These are phyloP conservation scores for Kodamaea ohmeri DNA, from an alignment of 1,139 yeast genomes.

Conservation along the genomic window DNA sequence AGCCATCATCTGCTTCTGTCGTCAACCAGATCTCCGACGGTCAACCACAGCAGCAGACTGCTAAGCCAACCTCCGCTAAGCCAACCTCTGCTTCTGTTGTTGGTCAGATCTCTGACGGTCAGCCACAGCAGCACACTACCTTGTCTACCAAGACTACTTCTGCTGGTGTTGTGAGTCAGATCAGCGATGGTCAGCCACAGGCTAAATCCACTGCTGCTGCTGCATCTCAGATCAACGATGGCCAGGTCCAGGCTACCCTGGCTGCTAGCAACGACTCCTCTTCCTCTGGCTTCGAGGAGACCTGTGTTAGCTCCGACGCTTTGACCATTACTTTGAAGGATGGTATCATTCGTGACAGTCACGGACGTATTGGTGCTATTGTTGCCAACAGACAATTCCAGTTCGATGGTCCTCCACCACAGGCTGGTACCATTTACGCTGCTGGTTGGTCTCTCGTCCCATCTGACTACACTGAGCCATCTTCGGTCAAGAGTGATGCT, in stretches of 20 bases:
- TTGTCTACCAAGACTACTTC: slow-evolving; percentile 34
- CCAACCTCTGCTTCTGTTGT: slow-evolving; percentile 24
- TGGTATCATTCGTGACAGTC: slow-evolving; percentile 30
- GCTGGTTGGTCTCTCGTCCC: slow-evolving; percentile 39
- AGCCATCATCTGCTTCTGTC: slow-evolving; percentile 34
- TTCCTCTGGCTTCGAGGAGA: slow-evolving; percentile 12
- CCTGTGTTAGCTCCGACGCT: slow-evolving; percentile 30
- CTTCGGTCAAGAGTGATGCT: slow-evolving; percentile 12
- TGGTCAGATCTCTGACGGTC: slow-evolving; percentile 43
- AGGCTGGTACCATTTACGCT: slow-evolving; percentile 41
- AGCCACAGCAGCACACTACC: slow-evolving; percentile 36
- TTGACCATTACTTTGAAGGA: slow-evolving; percentile 29
- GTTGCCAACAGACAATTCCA: slow-evolving; percentile 48
- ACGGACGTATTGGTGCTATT: slow-evolving; percentile 42
- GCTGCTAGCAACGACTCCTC: slow-evolving; percentile 9
- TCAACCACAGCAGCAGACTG: slow-evolving; percentile 27
- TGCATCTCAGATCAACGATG: slow-evolving; percentile 28
- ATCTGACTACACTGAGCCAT: slow-evolving; percentile 16
- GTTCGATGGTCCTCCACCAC: slow-evolving; percentile 46
- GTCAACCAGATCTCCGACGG: slow-evolving; percentile 31
- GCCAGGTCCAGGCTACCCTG: slow-evolving; percentile 26
- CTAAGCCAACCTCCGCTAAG: slow-evolving; percentile 20
- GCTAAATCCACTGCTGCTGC: slow-evolving; percentile 23
- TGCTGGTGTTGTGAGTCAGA: slow-evolving; percentile 33
- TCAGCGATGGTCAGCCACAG: slow-evolving; percentile 37